These are phyloP conservation scores for Caryopteris hybrid DNA, from an alignment of 305 asterid genomes.

Conservation along the genomic window DNA sequence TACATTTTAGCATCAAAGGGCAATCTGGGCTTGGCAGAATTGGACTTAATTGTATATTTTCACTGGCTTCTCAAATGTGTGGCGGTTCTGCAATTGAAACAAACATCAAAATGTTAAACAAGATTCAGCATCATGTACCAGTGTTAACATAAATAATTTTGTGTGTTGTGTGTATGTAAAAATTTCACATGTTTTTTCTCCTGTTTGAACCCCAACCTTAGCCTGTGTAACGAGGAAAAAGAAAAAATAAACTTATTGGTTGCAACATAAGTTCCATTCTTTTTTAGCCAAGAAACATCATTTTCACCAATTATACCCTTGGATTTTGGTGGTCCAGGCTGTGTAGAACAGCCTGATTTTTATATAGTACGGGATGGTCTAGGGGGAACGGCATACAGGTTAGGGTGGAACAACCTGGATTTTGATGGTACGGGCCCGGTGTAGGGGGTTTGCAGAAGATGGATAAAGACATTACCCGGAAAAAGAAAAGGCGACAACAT, in stretches of 20 bases:
- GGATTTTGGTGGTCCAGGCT: neutral
- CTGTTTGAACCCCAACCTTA: neutral
- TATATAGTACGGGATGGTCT: too few species aligned
- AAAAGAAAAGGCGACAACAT: too few species aligned
- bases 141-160: neutral
- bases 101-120: neutral
- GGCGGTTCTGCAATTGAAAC: constrained; percentile 68
- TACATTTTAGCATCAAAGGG: constrained; percentile 9
- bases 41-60: constrained; percentile 63
- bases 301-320: neutral
- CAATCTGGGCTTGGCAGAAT: constrained; percentile 2
- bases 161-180: neutral
- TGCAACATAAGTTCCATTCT: neutral
- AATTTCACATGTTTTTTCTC: neutral
- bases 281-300: too few species aligned
- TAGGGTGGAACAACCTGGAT: neutral
- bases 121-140: neutral
- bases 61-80: constrained; percentile 81
- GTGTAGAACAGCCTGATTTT: neutral
- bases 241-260: neutral
- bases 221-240: neutral
- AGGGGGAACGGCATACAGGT: neutral
- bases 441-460: neutral
- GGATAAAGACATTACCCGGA: neutral
- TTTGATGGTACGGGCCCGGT: neutral